Evolutionary conservation across 768 basidiomycete species (phyloP), one percentile per base, ranked within the genome.

Genomic region (Suillus subaureus): DNA sequence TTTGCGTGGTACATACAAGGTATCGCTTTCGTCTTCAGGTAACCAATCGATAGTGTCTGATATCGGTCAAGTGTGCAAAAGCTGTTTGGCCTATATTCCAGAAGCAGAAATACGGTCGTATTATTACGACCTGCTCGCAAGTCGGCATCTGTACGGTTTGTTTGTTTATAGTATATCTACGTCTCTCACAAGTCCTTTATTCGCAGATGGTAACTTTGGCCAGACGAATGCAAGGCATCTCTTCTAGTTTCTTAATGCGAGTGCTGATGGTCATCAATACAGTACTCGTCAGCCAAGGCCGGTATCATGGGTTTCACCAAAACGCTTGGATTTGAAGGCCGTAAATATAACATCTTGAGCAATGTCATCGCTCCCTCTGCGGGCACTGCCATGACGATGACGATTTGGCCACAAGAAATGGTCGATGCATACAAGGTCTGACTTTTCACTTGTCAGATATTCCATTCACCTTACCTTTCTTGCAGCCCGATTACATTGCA

Each of bases 1-100:
- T 77, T 84, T 99, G 42, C 84, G 90, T 83, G 93, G 92, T 11
- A 97, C 97, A 15, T 99, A 88, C 82, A 95, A 94, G 83, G 92
- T 91, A 68, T 21, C 4, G 63, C 23, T 31, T 2, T 49, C 62
- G 73, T 61, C 42, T 43, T 39, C 52, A 54, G 28, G n/a, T 60
- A 13, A 18, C 1, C 26, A 2, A 40, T 37, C 9, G 9, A 31
- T 21, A 37, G 51, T 66, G 56, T 61, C 52, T 57, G 52, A 18
- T 26, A 23, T 28, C 1, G 15, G 52, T 52, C 18, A 62, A 95
- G 92, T 96, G 94, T 68, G 90, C 88, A 35, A 93, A 97, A 73
- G 97, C 97, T 6, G 91, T 93, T 31, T 99, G 97, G 97, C 95
- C 96, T 0, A 81, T 94, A 70, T 98, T 99, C 87, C 91, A 92